Percentiles rank a stretch among this genome's conserved stretches.
Evolutionary conservation across 129 eudicot genomes (phyloP).

Genomic region (carrot (Daucus carota)): DNA sequence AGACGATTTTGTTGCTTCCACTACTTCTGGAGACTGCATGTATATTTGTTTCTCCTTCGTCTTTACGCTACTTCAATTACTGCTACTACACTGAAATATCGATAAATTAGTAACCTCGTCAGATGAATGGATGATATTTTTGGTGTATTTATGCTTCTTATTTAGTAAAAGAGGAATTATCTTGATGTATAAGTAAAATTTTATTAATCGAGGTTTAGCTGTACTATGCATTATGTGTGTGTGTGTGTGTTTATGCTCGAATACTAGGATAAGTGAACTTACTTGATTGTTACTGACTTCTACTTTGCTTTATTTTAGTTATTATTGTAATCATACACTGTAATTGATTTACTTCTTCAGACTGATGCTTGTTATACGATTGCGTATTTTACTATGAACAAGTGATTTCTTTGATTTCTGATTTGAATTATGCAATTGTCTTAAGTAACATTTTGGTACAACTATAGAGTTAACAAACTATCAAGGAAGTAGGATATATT

Average conservation of each 20-base stretch:
- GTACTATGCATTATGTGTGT: too few species aligned
- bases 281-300: not conserved
- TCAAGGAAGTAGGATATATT: too few species aligned
- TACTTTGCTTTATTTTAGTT: not conserved
- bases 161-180: too few species aligned
- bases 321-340: not conserved
- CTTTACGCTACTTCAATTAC: not conserved
- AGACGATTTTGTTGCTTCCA: conserved; percentile 58
- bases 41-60: conserved; percentile 14
- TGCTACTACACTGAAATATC: too few species aligned
- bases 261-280: not conserved
- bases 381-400: not conserved
- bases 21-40: conserved; percentile 77
- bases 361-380: not conserved
- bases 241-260: not conserved
- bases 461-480: not conserved
- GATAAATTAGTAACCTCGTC: not conserved
- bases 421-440: too few species aligned
- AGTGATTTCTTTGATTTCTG: not conserved
- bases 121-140: too few species aligned
- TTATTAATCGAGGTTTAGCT: not conserved
- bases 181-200: not conserved
- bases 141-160: too few species aligned
- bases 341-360: not conserved
- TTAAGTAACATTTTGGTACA: not conserved